Conservation (phyloP, 2,329 filamentous ascomycete genomes). For the Venturia asperata region DNA sequence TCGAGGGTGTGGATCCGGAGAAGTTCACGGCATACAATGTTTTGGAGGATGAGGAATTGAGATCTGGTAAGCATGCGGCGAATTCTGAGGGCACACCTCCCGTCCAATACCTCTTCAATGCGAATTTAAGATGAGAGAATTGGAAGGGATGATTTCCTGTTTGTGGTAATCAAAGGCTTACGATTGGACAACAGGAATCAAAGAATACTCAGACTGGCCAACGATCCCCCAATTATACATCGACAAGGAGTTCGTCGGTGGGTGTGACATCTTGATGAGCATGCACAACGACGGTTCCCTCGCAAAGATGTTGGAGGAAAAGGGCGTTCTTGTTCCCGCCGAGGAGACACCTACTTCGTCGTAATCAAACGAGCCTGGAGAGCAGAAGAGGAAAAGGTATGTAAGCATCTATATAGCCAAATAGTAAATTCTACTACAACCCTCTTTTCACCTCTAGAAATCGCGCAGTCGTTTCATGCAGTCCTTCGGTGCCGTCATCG, state of each 20-base stretch:
- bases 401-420: background rate
- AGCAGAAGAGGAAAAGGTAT: background rate
- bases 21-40: slow-evolving; percentile 99
- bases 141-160: background rate
- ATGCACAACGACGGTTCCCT: slow-evolving; percentile 97
- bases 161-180: slow-evolving; percentile 20
- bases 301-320: slow-evolving; percentile 85
- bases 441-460: background rate
- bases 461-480: too few species aligned
- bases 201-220: slow-evolving; percentile 98
- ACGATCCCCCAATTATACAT: slow-evolving; percentile 97
- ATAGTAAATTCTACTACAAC: background rate
- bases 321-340: slow-evolving; percentile 65
- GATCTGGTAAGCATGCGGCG: slow-evolving; percentile 54
- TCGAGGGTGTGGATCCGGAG: slow-evolving; percentile 88
- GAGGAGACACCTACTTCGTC: slow-evolving; percentile 18
- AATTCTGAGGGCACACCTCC: background rate
- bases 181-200: slow-evolving; percentile 62
- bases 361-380: background rate
- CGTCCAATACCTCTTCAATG: background rate
- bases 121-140: background rate
- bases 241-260: slow-evolving; percentile 90
- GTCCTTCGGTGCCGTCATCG: too few species aligned
- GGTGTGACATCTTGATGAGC: slow-evolving; percentile 92
- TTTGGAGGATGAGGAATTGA: slow-evolving; percentile 79